Evolutionary conservation across 2,329 filamentous ascomycete species (phyloP).

Genomic region (Botryotinia globosa): DNA sequence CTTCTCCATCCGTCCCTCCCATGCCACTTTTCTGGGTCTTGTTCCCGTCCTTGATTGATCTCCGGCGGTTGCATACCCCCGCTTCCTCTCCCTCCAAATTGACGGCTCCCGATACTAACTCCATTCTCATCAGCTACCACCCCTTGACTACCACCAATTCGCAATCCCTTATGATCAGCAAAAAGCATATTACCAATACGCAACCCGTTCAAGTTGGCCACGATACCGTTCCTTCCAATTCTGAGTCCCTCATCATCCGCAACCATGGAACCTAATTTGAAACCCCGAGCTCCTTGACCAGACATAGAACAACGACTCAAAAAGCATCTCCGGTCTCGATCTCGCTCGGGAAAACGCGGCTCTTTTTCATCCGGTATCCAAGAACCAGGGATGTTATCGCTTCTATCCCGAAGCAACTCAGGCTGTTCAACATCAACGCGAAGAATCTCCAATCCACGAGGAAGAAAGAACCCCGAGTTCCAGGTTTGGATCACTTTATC

Average conservation of each 20-base stretch:
- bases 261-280: slow-evolving; percentile 22
- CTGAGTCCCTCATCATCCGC: slow-evolving; percentile 23
- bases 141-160: slow-evolving; percentile 31
- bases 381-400: slow-evolving; percentile 42
- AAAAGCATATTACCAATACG: slow-evolving; percentile 30
- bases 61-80: not conserved
- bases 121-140: slow-evolving; percentile 29
- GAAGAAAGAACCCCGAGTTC: slow-evolving; percentile 56
- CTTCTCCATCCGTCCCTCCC: slow-evolving; percentile 18
- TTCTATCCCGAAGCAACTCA: not conserved
- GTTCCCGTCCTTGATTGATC: slow-evolving; percentile 12
- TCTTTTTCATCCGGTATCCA: slow-evolving; percentile 42
- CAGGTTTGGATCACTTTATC: slow-evolving; percentile 50
- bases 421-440: slow-evolving; percentile 37
- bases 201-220: slow-evolving; percentile 33
- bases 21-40: not conserved
- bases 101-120: slow-evolving; percentile 27
- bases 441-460: slow-evolving; percentile 48
- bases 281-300: slow-evolving; percentile 14
- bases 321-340: slow-evolving; percentile 2
- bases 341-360: not conserved
- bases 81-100: slow-evolving; percentile 23
- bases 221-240: slow-evolving; percentile 23
- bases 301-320: not conserved
- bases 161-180: slow-evolving; percentile 44